Conservation (phyloP, 2,329 filamentous ascomycete species). For the Chrysoporthe puriensis region DNA sequence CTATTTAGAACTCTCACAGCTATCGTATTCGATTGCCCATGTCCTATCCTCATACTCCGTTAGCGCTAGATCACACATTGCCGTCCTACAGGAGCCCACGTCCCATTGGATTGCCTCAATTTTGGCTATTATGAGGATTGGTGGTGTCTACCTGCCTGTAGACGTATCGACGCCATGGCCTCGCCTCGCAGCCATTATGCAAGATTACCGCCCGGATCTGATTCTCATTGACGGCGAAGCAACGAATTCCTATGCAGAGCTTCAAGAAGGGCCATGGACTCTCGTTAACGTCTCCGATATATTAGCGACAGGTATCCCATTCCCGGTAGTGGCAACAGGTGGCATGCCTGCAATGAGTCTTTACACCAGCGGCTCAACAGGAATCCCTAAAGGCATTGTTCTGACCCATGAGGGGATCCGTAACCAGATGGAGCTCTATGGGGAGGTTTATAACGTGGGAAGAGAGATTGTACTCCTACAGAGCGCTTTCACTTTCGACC, state of each 20-base stretch:
- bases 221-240: too few relatives aligned
- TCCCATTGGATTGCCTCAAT: conserved; percentile 41
- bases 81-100: conserved; percentile 44
- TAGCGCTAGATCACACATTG: conserved; percentile 34
- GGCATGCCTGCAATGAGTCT: conserved; percentile 35
- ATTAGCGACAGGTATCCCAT: not conserved
- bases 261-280: too few relatives aligned
- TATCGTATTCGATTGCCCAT: conserved; percentile 33
- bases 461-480: conserved; percentile 40
- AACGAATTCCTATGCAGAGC: too few relatives aligned
- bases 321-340: not conserved
- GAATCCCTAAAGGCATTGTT: conserved; percentile 47
- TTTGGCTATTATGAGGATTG: conserved; percentile 45
- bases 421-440: conserved; percentile 1
- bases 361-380: conserved; percentile 39
- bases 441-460: conserved; percentile 27
- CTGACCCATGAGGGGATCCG: conserved; percentile 36
- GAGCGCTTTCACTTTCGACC: conserved; percentile 43
- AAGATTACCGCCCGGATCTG: conserved; percentile 11
- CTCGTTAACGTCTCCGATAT: too few relatives aligned
- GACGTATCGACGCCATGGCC: conserved; percentile 39
- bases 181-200: conserved; percentile 38
- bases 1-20: too few relatives aligned
- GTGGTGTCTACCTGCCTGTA: conserved; percentile 45
- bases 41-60: conserved; percentile 39